Percentiles rank a stretch among this genome's conserved stretches.
These are phyloP conservation scores for Cryptosporidium parvum DNA, from an alignment of 169 alveolate genomes.

Conservation along the genomic window DNA sequence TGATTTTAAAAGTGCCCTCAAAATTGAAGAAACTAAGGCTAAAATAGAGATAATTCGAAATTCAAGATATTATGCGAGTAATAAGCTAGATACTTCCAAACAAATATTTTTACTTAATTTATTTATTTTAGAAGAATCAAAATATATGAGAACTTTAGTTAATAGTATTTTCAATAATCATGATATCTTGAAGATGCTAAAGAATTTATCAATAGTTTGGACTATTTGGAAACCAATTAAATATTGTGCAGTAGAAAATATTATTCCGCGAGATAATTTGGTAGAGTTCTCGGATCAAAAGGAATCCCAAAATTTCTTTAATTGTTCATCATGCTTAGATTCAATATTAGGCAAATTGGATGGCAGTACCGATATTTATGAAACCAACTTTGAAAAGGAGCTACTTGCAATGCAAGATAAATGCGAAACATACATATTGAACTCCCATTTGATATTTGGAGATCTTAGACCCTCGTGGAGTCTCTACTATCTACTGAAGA, in stretches of 20 bases:
- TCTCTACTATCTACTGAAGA: slow-evolving; percentile 31
- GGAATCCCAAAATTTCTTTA: slow-evolving; percentile 30
- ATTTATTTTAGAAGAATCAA: slow-evolving; percentile 28
- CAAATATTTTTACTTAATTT: slow-evolving; percentile 11
- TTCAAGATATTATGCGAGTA: not conserved
- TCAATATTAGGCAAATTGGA: not conserved
- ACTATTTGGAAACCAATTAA: slow-evolving; percentile 51
- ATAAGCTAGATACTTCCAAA: not conserved
- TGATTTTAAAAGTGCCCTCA: not conserved
- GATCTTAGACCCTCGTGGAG: slow-evolving; percentile 74
- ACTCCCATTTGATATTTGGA: slow-evolving; percentile 39
- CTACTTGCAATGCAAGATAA: slow-evolving; percentile 48
- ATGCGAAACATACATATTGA: not conserved
- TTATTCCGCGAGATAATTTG: slow-evolving; percentile 34
- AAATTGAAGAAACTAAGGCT: not conserved
- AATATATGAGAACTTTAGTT: not conserved
- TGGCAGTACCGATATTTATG: not conserved
- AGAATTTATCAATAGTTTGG: slow-evolving; percentile 19
- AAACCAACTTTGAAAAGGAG: not conserved
- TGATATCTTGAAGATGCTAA: slow-evolving; percentile 36
- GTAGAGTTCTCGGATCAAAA: slow-evolving; percentile 33
- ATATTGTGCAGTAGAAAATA: slow-evolving; percentile 38
- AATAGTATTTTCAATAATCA: not conserved
- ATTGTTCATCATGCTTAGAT: slow-evolving; percentile 23
- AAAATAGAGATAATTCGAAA: slow-evolving; percentile 4